phyloP scores from a whole-genome alignment of 2,329 filamentous ascomycete species.

The Phyllosticta citribraziliensis region DNA sequence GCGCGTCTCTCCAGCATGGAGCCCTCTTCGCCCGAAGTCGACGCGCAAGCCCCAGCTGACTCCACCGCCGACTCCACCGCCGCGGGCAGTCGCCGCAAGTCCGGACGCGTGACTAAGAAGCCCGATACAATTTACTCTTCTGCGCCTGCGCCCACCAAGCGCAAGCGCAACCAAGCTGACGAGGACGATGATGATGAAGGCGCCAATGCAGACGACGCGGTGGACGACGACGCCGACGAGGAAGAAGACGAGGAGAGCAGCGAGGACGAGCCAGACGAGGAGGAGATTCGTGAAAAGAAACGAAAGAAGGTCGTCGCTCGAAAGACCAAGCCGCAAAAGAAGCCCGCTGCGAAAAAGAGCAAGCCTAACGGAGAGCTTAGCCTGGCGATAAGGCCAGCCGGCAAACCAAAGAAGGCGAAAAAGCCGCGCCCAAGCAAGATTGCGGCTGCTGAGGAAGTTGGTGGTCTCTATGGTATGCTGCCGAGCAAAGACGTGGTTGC shows the following conservation, averaged over 20 bases:
- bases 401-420: constrained; percentile 33
- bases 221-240: constrained; percentile 7
- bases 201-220: background rate
- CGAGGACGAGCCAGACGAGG: constrained; percentile 30
- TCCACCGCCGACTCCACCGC: background rate
- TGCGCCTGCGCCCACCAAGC: constrained; percentile 22
- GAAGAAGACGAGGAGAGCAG: constrained; percentile 20
- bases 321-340: constrained; percentile 17
- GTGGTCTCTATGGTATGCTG: constrained; percentile 45
- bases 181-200: constrained; percentile 18
- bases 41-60: constrained; percentile 11
- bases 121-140: constrained; percentile 24
- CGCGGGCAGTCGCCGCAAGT: constrained; percentile 25
- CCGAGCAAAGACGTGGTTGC: background rate
- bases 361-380: constrained; percentile 43
- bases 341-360: constrained; percentile 42
- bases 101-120: constrained; percentile 31
- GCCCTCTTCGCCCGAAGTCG: constrained; percentile 11
- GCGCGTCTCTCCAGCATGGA: constrained; percentile 13
- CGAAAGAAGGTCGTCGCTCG: constrained; percentile 20
- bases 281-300: constrained; percentile 25
- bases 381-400: constrained; percentile 46
- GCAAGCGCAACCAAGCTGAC: constrained; percentile 27
- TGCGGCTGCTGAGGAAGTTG: constrained; percentile 42
- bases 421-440: constrained; percentile 39